Conservation (phyloP, 108 stramenopile species). For the Schizochytrium sp. region DNA sequence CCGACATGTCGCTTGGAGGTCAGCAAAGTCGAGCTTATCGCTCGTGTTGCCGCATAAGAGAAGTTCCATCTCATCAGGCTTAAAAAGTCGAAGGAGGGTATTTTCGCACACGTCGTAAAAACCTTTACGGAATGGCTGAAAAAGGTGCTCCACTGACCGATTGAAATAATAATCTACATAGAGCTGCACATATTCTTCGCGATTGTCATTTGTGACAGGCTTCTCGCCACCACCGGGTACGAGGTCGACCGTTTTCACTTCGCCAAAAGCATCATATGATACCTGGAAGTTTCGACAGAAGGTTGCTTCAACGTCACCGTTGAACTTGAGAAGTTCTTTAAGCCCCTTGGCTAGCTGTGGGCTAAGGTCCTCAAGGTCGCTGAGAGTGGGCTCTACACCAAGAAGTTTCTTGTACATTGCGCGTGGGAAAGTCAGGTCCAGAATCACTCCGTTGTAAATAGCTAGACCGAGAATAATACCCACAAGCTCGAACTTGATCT, state of each 20-base stretch:
- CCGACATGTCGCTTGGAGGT: conserved; percentile 60
- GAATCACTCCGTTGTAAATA: conserved; percentile 87
- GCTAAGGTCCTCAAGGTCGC: conserved; percentile 84
- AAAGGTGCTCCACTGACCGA: conserved; percentile 65
- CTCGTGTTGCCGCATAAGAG: conserved; percentile 71
- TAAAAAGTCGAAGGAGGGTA: conserved; percentile 26
- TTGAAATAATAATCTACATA: conserved; percentile 85
- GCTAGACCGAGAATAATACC: conserved; percentile 84
- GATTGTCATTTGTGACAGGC: conserved; percentile 84
- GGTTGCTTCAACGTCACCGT: conserved; percentile 85
- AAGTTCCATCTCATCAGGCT: conserved; percentile 74
- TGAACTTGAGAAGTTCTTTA: conserved; percentile 83
- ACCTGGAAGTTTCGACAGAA: conserved; percentile 87
- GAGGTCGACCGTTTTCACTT: conserved; percentile 81
- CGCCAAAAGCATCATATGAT: conserved; percentile 76
- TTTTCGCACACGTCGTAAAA: conserved; percentile 66
- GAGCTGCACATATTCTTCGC: conserved; percentile 87
- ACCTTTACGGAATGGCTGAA: conserved; percentile 68
- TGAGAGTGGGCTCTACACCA: conserved; percentile 65
- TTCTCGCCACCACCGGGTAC: conserved; percentile 84
- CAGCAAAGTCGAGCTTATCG: conserved; percentile 70
- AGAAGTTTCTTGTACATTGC: conserved; percentile 89
- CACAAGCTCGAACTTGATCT: conserved; percentile 48
- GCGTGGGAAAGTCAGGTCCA: conserved; percentile 87
- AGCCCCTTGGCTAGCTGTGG: conserved; percentile 81